Evolutionary conservation across 306 rosid genomes (phyloP), one percentile per base, ranked within the genome.

Genomic region (Pueraria montana): DNA sequence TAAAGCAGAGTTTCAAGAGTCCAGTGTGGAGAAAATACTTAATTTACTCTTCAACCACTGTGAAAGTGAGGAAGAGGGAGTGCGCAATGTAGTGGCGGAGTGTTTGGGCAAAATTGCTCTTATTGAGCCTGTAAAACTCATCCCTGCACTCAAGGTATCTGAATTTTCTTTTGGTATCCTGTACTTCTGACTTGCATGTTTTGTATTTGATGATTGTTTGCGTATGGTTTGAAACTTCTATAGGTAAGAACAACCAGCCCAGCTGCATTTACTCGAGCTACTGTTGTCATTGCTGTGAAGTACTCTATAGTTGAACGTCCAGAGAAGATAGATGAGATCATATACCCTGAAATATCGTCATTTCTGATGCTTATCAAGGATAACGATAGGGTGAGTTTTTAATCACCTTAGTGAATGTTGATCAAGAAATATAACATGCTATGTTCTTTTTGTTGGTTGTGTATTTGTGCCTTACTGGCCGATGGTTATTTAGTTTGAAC

Each of bases 61-160:
- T 80, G 99, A 94, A 86, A 94, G 99, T 40, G 98, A 96, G 70
- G 99, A 96, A 88, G 99, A 96, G 85, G 99, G 98, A 59, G 98
- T 96, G 81, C 97, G 99, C 78, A 96, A 96, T 76, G 99, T 96
- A 5, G 99, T 94, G 65, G 99, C 99, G 0, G 99, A 96, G 88
- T 96, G 99, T 83, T 87, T 96, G 24, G 99, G 99, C 40, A 96
- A 96, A 89, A 87, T 96, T 89, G 99, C 99, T 1, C 98, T 96
- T 69, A 92, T 96, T 81, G 99, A 96, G 86, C 98, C 98, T 66
- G 87, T 89, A 84, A 96, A 96, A 85, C 98, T 96, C 76, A 92
- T 96, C 87, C 99, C 98, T 20, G 98, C 99, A 46, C 99, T 96
- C 11, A 94, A 92, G 98, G 99, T 94, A 91, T 84, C 36, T 75